These are phyloP conservation scores for Aspergillus sclerotioniger DNA, from an alignment of 495 filamentous ascomycete species.

Conservation along the genomic window DNA sequence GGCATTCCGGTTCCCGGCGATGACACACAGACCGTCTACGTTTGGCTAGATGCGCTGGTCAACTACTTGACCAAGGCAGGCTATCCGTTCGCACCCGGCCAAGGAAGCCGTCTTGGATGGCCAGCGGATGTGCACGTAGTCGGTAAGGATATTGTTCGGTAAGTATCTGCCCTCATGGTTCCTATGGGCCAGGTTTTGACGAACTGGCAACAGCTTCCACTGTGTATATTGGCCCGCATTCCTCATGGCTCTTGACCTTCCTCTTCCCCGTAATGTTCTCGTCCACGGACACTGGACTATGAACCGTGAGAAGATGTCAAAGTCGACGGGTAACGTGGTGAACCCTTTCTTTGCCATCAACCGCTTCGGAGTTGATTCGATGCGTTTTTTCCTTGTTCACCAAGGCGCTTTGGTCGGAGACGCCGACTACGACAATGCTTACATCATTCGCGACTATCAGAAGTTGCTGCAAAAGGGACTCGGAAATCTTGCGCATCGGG, in stretches of 20 bases:
- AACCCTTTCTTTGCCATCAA: conserved; percentile 92
- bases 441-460: conserved; percentile 74
- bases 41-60: conserved; percentile 93
- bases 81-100: conserved; percentile 74
- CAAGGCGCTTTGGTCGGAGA: conserved; percentile 75
- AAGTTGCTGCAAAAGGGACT: conserved; percentile 69
- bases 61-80: conserved; percentile 89
- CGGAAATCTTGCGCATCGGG: conserved; percentile 73
- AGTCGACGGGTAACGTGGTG: conserved; percentile 90
- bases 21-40: conserved; percentile 86
- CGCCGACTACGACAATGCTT: conserved; percentile 76
- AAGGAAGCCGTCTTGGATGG: conserved; percentile 66
- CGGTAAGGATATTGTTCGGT: conserved; percentile 91
- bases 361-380: conserved; percentile 79
- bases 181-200: background rate
- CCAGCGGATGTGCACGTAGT: conserved; percentile 89
- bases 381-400: conserved; percentile 82
- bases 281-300: conserved; percentile 96
- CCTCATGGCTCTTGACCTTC: conserved; percentile 82
- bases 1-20: conserved; percentile 89
- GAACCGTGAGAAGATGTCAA: conserved; percentile 88
- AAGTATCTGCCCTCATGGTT: conserved; percentile 15
- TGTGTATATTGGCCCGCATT: conserved; percentile 98
- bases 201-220: conserved; percentile 62
- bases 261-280: conserved; percentile 76